Evolutionary conservation across 768 basidiomycete species (phyloP).

Genomic region (Cantharellus anzutake): DNA sequence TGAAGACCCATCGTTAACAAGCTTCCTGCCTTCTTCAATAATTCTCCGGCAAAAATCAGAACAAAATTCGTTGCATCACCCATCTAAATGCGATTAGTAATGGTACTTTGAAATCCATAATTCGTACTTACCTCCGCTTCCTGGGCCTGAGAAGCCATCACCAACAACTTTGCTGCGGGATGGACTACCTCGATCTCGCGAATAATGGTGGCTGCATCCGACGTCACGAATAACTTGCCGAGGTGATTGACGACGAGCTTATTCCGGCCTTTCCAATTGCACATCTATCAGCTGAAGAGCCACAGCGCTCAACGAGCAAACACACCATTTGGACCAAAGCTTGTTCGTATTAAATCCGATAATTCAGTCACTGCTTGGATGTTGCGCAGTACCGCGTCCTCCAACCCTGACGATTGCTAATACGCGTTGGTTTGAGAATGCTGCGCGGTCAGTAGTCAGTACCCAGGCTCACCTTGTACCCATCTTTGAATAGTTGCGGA

Average conservation of each 20-base stretch:
- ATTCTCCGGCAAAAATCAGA: constrained; percentile 84
- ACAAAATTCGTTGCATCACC: constrained; percentile 95
- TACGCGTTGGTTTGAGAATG: neutral
- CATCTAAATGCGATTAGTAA: constrained; percentile 35
- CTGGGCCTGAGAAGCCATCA: constrained; percentile 95
- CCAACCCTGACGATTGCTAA: constrained; percentile 70
- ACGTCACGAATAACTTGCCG: constrained; percentile 88
- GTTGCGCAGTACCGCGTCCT: constrained; percentile 93
- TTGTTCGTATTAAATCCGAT: constrained; percentile 86
- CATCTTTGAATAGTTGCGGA: constrained; percentile 90
- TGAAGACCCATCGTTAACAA: constrained; percentile 93
- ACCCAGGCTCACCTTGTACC: constrained; percentile 55
- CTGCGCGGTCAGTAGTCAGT: neutral
- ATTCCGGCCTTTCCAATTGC: constrained; percentile 50
- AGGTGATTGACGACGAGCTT: constrained; percentile 97
- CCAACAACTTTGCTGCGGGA: constrained; percentile 96
- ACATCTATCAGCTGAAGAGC: neutral
- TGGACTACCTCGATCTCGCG: constrained; percentile 96
- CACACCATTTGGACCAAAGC: constrained; percentile 90
- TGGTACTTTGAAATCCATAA: neutral
- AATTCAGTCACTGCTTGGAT: constrained; percentile 93
- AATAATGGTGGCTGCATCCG: constrained; percentile 97
- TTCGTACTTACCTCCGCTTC: constrained; percentile 57
- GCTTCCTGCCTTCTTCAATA: constrained; percentile 83
- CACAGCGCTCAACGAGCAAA: constrained; percentile 8